Base-by-base conservation (phyloP, 139 green algal species). In the Edaphochlamys debaryana region DNA sequence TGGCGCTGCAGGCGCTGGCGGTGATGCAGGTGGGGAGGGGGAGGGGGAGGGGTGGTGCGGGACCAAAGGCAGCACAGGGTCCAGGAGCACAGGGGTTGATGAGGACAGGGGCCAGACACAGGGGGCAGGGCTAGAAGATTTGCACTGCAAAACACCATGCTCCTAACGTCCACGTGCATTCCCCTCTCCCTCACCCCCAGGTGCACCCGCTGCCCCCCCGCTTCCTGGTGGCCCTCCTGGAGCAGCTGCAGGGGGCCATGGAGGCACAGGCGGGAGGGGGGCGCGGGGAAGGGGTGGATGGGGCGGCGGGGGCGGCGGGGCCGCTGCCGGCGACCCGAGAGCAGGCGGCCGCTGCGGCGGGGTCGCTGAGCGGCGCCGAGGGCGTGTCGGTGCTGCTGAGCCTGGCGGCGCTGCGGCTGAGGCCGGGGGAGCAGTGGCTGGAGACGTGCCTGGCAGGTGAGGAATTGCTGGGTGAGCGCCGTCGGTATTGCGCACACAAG, bases 1-100 rank as follows among this genome's bases (percentile, higher is more conserved):
- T 80, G 27, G 54, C 54, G 56, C 56, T 80, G 56, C 72, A 80
- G 54, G 72, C 72, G 36, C 56, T 80, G 25, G 72, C 72, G 54
- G 54, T 54, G 56, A 37, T 80, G 54, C 72, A 69, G 72, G 72
- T 80, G 56, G 23, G 71, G 45, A 36, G 32, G 22, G 58, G 17
- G 58, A 36, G 29, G 13, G 58, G 30, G 60, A 9, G 58, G 4
- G 7, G 58, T 7, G 58, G 58, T 67, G 60, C 30, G 60, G 1
- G n/a, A 63, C 3, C 4, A 29, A 29, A 4, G 13, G 17, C 17
- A 29, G 17, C 15, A 20, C 52, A 62, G 48, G 48, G 48, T 11
- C 48, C 15, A 15, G 48, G 11, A 23, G 48, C 48, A 54, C n/a
- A n/a, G n/a, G n/a, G n/a, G n/a, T n/a, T n/a, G n/a, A n/a, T n/a